Conservation (phyloP, 83 land plant species). For the Thuja plicata region DNA sequence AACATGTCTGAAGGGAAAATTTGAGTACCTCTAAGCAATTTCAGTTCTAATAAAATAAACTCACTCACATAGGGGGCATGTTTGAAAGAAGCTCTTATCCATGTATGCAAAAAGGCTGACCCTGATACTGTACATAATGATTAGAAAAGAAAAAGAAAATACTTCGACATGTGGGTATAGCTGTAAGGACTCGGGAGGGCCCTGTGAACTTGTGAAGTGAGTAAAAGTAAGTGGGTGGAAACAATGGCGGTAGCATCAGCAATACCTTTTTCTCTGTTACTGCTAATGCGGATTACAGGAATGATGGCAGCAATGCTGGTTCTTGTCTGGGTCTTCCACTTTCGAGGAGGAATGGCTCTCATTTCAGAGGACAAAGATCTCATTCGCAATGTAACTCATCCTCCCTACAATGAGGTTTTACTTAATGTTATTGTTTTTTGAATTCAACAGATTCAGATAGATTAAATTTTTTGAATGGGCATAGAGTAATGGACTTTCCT, state of each 20-base stretch:
- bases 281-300: slow-evolving; percentile 7
- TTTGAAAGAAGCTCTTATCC: no score
- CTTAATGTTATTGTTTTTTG: no score
- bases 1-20: no score
- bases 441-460: neutral
- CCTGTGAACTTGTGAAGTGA: no score
- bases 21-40: no score
- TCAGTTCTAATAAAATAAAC: no score
- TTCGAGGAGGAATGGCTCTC: slow-evolving; percentile 15
- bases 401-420: neutral
- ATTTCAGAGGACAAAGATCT: neutral
- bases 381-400: slow-evolving; percentile 6
- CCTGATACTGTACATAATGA: no score
- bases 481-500: neutral
- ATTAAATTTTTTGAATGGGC: neutral
- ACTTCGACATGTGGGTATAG: no score
- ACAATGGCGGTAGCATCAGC: neutral
- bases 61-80: no score
- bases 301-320: slow-evolving; percentile 1
- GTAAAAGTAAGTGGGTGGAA: neutral
- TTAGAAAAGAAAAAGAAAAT: no score
- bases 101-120: no score
- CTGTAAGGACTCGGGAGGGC: no score
- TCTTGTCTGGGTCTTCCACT: slow-evolving; percentile 1
- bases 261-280: neutral